These are phyloP conservation scores for Corchorus capsularis DNA, from an alignment of 345 rosid species.

Conservation along the genomic window DNA sequence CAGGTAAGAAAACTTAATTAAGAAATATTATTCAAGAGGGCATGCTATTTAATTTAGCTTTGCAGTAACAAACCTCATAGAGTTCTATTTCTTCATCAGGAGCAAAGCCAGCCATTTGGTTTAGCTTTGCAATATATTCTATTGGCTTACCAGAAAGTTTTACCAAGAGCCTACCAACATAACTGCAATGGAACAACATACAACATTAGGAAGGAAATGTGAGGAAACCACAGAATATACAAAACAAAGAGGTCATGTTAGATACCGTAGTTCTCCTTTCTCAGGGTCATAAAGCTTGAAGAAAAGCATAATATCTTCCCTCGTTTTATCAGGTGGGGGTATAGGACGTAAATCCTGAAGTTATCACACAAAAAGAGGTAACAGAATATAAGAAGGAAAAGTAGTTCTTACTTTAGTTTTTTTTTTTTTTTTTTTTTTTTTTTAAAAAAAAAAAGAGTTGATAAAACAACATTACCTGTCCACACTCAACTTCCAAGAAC, in stretches of 20 bases:
- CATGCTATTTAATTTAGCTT: background rate
- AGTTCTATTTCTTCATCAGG: conserved; percentile 89
- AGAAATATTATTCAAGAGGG: background rate
- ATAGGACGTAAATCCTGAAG: conserved; percentile 73
- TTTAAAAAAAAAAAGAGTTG: conserved; percentile 9
- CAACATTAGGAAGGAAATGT: conserved; percentile 22
- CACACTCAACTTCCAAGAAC: conserved; percentile 85
- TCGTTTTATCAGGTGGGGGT: conserved; percentile 63
- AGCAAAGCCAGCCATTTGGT: conserved; percentile 88
- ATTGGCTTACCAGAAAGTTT: conserved; percentile 78
- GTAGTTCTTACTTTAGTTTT: background rate
- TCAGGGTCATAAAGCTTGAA: conserved; percentile 89
- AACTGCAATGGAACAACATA: conserved; percentile 43
- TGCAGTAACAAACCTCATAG: conserved; percentile 64
- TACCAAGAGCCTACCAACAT: conserved; percentile 81
- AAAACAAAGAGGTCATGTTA: background rate
- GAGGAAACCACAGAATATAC: background rate
- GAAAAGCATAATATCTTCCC: conserved; percentile 83
- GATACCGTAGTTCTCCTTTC: conserved; percentile 78
- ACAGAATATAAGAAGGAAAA: background rate
- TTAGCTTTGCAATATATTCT: conserved; percentile 70
- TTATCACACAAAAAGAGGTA: conserved; percentile 4
- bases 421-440: too few species aligned
- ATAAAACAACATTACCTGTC: conserved; percentile 52
- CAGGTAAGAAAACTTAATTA: conserved; percentile 14